Conservation (phyloP, 331 rosid genomes). For the Dryas integrifolia region DNA sequence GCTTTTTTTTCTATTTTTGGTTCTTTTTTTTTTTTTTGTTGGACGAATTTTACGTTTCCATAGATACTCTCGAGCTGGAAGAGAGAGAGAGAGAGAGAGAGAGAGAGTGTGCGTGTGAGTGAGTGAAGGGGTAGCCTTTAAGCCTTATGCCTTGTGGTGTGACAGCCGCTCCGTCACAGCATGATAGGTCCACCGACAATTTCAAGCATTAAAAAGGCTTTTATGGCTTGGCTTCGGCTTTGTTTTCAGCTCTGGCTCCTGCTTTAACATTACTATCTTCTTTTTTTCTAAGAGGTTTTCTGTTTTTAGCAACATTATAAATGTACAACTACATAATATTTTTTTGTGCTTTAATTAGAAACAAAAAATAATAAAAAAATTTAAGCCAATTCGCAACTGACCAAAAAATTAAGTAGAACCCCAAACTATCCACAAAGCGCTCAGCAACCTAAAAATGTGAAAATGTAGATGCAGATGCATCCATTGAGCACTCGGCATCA, state of each 20-base stretch:
- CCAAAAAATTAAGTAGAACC: no score
- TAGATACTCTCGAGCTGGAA: constrained; percentile 5
- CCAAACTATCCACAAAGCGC: no score
- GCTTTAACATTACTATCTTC: background rate
- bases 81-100: constrained; percentile 25
- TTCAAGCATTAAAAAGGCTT: background rate
- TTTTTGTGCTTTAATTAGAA: no score
- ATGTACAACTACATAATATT: no score
- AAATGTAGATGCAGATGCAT: no score
- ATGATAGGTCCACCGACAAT: constrained; percentile 61
- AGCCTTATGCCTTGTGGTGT: no score
- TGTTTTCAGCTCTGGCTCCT: constrained; percentile 17
- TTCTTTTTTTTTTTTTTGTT: background rate
- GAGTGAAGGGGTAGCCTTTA: background rate
- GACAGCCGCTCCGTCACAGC: constrained; percentile 30
- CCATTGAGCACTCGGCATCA: no score
- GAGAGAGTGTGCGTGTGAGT: background rate
- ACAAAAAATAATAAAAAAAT: no score
- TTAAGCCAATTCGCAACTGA: no score
- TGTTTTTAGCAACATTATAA: no score
- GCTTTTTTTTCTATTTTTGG: background rate
- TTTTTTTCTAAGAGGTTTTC: no score
- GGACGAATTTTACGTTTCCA: constrained; percentile 39
- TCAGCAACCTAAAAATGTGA: no score
- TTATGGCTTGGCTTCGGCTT: constrained; percentile 32